Evolutionary conservation across 208 protist genomes (phyloP), one percentile per base, ranked within the genome.

Genomic region (Acanthamoeba lenticulata): DNA sequence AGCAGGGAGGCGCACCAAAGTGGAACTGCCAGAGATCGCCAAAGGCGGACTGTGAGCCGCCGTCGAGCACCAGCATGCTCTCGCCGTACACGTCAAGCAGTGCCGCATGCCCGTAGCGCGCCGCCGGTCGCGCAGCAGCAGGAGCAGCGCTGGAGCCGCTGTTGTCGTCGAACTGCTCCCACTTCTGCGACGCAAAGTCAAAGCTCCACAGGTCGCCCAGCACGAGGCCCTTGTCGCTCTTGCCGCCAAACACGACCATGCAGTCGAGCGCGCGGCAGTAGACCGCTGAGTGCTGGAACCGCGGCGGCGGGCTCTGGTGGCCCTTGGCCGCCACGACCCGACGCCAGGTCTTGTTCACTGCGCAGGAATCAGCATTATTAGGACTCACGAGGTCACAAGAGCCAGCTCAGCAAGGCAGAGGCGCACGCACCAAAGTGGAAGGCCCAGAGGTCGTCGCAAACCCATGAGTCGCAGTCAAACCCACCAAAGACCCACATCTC

Each of bases 231-330:
- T n/a, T n/a, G n/a, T n/a, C n/a, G n/a, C n/a, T n/a, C n/a, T n/a
- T n/a, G n/a, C n/a, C n/a, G n/a, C n/a, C n/a, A n/a, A n/a, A n/a
- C n/a, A n/a, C n/a, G n/a, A n/a, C n/a, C n/a, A n/a, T n/a, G n/a
- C n/a, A n/a, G n/a, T n/a, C n/a, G n/a, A n/a, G n/a, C n/a, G n/a
- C n/a, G n/a, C n/a, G n/a, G n/a, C 24, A 62, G 47, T 52, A 65
- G 44, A 89, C 79, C 47, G 79, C 79, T 27, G 79, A 45, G 32
- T 89, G 79, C 17, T 89, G 49, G 47, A 89, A 65, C n/a, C 79
- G 79, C 13, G 45, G 13, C 27, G 32, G 24, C 15, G 79, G 79
- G 6, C 7, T 29, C 79, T 62, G 27, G 17, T 89, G 55, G 7
- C 60, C 34, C 79, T 89, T 89, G 27, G 2, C 27, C 67, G 15